A percentile compares a stretch with the other conserved stretches of the same genome.
Evolutionary conservation across 2,329 filamentous ascomycete genomes (phyloP).

Genomic region (Clarireedia sp.): DNA sequence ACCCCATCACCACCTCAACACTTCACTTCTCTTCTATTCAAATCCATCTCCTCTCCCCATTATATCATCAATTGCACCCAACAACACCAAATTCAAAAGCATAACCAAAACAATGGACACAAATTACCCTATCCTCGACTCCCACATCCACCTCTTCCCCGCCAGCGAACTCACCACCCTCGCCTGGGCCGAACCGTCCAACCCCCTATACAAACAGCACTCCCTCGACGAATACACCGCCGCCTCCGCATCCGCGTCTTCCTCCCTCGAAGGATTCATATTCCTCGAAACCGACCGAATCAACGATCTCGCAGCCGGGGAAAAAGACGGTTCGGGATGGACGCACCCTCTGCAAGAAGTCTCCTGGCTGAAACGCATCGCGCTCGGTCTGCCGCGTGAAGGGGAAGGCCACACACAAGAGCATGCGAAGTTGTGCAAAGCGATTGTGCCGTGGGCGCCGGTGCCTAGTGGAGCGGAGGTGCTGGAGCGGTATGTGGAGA

Average conservation of each 20-base stretch:
- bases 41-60: no score
- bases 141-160: conserved; percentile 86
- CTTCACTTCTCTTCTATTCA: no score
- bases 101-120: conserved; percentile 19
- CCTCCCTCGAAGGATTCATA: conserved; percentile 60
- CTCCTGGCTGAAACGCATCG: conserved; percentile 57
- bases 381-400: conserved; percentile 47
- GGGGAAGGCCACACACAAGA: conserved; percentile 49
- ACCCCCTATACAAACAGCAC: conserved; percentile 38
- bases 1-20: no score
- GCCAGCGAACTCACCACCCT: conserved; percentile 56
- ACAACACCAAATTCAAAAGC: background rate
- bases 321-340: conserved; percentile 50
- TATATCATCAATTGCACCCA: background rate
- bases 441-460: conserved; percentile 80
- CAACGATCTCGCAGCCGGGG: conserved; percentile 44
- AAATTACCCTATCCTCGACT: conserved; percentile 62
- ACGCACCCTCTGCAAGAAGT: conserved; percentile 64
- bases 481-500: conserved; percentile 57
- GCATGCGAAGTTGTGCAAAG: conserved; percentile 52
- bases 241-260: conserved; percentile 25
- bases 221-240: conserved; percentile 26
- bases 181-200: conserved; percentile 56
- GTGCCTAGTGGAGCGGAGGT: conserved; percentile 54
- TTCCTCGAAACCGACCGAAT: conserved; percentile 78